A percentile compares a stretch with the other conserved stretches of the same genome.
phyloP scores from a whole-genome alignment of 768 basidiomycete species.

The Termitomyces sp. region DNA sequence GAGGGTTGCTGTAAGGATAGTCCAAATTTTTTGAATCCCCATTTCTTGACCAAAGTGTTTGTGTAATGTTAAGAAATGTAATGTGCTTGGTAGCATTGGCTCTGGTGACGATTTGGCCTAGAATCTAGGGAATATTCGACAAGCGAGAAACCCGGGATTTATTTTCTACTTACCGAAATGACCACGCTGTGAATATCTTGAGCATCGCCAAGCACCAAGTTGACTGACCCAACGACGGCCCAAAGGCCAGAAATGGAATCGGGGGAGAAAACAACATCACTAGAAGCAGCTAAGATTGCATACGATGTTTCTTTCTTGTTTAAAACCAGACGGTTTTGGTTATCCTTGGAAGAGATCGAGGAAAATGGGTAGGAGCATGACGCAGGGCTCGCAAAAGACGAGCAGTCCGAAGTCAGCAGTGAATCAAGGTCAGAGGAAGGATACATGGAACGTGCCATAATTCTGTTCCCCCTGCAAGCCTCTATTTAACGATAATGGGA shows the following conservation, averaged over 20 bases:
- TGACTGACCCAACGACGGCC: slow-evolving; percentile 23
- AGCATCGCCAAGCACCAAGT: slow-evolving; percentile 27
- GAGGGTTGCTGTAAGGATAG: slow-evolving; percentile 8
- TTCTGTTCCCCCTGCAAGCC: background rate
- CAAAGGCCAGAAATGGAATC: slow-evolving; percentile 22
- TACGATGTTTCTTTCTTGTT: slow-evolving; percentile 32
- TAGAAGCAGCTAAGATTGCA: slow-evolving; percentile 41
- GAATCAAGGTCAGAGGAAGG: slow-evolving; percentile 1
- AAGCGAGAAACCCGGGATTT: background rate
- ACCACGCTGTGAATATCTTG: slow-evolving; percentile 44
- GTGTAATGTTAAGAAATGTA: slow-evolving; percentile 27
- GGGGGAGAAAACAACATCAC: slow-evolving; percentile 34
- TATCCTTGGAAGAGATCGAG: background rate
- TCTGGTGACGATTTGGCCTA: slow-evolving; percentile 33
- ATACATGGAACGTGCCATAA: slow-evolving; percentile 11
- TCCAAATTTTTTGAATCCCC: slow-evolving; percentile 25
- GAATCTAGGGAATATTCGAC: slow-evolving; percentile 19
- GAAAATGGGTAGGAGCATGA: background rate
- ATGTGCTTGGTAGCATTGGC: slow-evolving; percentile 27
- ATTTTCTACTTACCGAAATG: slow-evolving; percentile 35
- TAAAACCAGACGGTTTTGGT: background rate
- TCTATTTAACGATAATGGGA: background rate
- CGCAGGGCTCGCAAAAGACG: slow-evolving; percentile 21
- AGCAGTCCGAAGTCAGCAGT: background rate
- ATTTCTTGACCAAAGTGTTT: slow-evolving; percentile 33